Evolutionary conservation across 192 early-diverging fungal genomes (phyloP).

Genomic region (Paraglomus brasilianum): DNA sequence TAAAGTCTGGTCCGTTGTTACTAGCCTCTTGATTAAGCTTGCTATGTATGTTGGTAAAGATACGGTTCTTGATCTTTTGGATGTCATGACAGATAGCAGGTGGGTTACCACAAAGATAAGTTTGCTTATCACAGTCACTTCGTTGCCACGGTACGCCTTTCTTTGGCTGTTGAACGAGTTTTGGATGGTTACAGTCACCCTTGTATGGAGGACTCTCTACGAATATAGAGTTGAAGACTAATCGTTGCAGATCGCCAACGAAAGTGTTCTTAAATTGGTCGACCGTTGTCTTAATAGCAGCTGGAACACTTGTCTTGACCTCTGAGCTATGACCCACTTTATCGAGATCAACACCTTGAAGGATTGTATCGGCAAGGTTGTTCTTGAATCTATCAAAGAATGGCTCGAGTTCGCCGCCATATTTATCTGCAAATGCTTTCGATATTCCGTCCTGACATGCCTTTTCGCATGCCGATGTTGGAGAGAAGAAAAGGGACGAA

Average conservation of each 20-base stretch:
- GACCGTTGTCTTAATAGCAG: neutral
- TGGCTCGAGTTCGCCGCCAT: constrained; percentile 31
- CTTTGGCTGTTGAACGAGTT: constrained; percentile 49
- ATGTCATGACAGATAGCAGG: constrained; percentile 58
- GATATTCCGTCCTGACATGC: constrained; percentile 53
- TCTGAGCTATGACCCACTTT: constrained; percentile 30
- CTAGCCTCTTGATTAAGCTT: too few relatives aligned
- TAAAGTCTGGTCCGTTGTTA: too few relatives aligned
- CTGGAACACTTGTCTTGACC: constrained; percentile 17
- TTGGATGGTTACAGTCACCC: constrained; percentile 57
- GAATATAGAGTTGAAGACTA: constrained; percentile 49
- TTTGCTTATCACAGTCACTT: constrained; percentile 53
- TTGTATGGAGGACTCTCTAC: constrained; percentile 50
- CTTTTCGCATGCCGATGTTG: constrained; percentile 47
- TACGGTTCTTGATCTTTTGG: constrained; percentile 42
- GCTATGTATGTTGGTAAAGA: too few relatives aligned
- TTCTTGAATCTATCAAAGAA: constrained; percentile 34
- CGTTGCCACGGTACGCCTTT: constrained; percentile 47
- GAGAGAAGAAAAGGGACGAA: constrained; percentile 32
- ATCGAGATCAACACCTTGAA: constrained; percentile 33
- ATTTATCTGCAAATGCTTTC: constrained; percentile 44
- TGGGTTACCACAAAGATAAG: constrained; percentile 60
- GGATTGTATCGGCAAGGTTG: constrained; percentile 30
- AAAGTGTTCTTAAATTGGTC: constrained; percentile 28
- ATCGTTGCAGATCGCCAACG: constrained; percentile 34